These are phyloP conservation scores for Boletus sp. DNA, from an alignment of 768 basidiomycete species.

Conservation along the genomic window DNA sequence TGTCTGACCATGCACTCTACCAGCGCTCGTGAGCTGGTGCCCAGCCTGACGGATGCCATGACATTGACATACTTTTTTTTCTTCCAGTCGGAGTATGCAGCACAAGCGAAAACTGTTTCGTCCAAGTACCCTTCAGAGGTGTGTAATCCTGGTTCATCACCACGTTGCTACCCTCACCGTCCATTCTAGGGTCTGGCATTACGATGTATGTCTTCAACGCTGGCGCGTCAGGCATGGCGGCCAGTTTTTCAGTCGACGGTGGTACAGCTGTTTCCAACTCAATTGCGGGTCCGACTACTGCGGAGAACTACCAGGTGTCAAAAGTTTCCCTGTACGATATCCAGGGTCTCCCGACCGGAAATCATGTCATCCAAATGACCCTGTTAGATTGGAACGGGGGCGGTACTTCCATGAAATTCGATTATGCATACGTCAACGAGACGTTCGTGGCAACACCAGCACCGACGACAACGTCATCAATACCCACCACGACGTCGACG, in stretches of 20 bases:
- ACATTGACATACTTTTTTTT: not conserved
- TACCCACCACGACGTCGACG: not conserved
- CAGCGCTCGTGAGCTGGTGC: slow-evolving; percentile 19
- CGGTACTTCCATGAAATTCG: slow-evolving; percentile 25
- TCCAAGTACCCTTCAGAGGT: slow-evolving; percentile 25
- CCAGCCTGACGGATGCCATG: not conserved
- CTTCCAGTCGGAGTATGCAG: slow-evolving; percentile 20
- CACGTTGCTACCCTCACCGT: not conserved
- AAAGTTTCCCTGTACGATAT: slow-evolving; percentile 19
- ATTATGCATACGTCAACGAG: slow-evolving; percentile 28
- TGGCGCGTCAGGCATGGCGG: slow-evolving; percentile 19
- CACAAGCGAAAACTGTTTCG: slow-evolving; percentile 9
- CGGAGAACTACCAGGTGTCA: slow-evolving; percentile 19
- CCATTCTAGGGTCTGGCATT: slow-evolving; percentile 23
- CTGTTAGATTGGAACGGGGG: slow-evolving; percentile 20
- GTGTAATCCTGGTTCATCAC: not conserved
- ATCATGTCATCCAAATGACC: slow-evolving; percentile 23
- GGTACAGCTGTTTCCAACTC: slow-evolving; percentile 3
- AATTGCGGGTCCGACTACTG: slow-evolving; percentile 4
- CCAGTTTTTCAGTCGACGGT: slow-evolving; percentile 22
- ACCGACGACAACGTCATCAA: not conserved
- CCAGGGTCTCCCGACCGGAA: slow-evolving; percentile 15
- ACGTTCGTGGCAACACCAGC: slow-evolving; percentile 17
- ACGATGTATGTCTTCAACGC: slow-evolving; percentile 27
- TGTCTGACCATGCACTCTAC: not conserved